Percentiles rank a stretch among this genome's conserved stretches.
Conservation (phyloP, 345 rosid genomes). For the Eutrema japonicum region DNA sequence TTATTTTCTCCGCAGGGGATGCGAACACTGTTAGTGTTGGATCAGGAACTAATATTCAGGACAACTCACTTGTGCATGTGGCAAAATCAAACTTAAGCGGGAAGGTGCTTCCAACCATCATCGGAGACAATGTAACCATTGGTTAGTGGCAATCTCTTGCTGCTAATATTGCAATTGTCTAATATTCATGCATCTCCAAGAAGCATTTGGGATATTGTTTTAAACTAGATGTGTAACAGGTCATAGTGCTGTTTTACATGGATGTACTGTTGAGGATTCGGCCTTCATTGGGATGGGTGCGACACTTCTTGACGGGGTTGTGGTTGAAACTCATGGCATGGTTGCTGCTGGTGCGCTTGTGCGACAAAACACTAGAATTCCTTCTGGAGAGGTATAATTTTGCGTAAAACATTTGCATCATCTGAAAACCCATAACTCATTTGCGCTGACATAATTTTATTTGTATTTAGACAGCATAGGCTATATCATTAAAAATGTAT, state of each 20-base stretch:
- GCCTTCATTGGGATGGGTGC: slow-evolving; percentile 96
- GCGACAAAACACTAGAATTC: slow-evolving; percentile 82
- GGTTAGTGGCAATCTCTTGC: slow-evolving; percentile 58
- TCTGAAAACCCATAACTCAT: slow-evolving; percentile 1
- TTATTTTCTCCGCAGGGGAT: slow-evolving; percentile 61
- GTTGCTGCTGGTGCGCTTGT: slow-evolving; percentile 99
- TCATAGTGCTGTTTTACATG: slow-evolving; percentile 95
- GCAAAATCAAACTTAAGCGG: slow-evolving; percentile 95
- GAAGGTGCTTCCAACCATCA: slow-evolving; percentile 77
- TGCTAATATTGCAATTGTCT: slow-evolving; percentile 3
- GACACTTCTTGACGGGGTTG: slow-evolving; percentile 84
- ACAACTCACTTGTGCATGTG: slow-evolving; percentile 94
- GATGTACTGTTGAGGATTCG: slow-evolving; percentile 93
- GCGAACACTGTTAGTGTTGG: slow-evolving; percentile 82
- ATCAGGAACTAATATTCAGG: slow-evolving; percentile 94
- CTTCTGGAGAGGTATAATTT: slow-evolving; percentile 77
- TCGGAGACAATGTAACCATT: slow-evolving; percentile 95
- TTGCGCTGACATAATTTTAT: background rate
- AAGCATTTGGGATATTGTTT: slow-evolving; percentile 29
- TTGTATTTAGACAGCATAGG: slow-evolving; percentile 30
- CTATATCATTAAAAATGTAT: background rate
- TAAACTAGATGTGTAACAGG: slow-evolving; percentile 56
- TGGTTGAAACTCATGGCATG: slow-evolving; percentile 87
- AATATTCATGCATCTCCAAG: slow-evolving; percentile 10
- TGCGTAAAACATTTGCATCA: background rate